Evolutionary conservation across 2,329 filamentous ascomycete species (phyloP).

Genomic region (Colletotrichum paranaense): DNA sequence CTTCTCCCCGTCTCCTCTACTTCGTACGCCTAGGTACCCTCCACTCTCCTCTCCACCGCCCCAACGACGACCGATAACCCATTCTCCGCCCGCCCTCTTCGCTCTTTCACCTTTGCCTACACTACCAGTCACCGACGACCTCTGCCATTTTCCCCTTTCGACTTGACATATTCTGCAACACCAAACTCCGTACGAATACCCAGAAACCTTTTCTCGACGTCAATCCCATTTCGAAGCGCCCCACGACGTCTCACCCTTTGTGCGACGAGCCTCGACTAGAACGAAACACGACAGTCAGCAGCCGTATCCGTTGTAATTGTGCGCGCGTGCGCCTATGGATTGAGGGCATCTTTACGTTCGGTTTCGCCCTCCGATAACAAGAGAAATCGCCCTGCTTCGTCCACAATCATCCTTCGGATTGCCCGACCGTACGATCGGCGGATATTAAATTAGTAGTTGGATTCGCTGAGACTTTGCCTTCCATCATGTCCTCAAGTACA

Average conservation of each 20-base stretch:
- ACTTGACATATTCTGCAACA: not conserved
- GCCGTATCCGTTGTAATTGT: not conserved
- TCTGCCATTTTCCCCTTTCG: not conserved
- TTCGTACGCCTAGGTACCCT: not conserved
- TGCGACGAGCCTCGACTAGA: slow-evolving; percentile 6
- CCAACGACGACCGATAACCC: not conserved
- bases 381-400: not conserved
- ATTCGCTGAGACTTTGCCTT: not conserved
- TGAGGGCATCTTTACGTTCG: not conserved
- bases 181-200: not conserved
- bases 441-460: not conserved
- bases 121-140: not conserved
- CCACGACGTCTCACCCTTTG: not conserved
- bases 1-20: not conserved
- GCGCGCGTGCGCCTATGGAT: not conserved
- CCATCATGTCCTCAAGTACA: slow-evolving; percentile 35
- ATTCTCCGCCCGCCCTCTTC: not conserved
- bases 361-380: not conserved
- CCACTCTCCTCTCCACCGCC: not conserved
- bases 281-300: slow-evolving; percentile 5
- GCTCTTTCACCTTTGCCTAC: not conserved
- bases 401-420: not conserved
- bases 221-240: not conserved
- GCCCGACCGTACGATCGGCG: not conserved
- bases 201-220: not conserved